phyloP scores from a whole-genome alignment of 345 rosid species.

The Brassica rapa region DNA sequence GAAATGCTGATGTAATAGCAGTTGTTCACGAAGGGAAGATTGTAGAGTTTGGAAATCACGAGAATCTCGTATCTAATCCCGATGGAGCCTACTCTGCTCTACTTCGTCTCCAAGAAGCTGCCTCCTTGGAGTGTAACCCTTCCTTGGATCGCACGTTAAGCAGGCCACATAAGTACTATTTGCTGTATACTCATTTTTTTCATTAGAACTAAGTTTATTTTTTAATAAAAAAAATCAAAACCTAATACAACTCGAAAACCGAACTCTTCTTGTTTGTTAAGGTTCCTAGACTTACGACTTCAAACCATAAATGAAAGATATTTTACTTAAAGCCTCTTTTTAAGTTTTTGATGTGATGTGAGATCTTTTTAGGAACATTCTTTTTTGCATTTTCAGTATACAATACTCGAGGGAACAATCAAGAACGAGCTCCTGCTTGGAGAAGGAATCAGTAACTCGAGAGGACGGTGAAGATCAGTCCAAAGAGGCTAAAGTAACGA shows the following conservation, averaged over 20 bases:
- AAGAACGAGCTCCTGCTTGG: slow-evolving; percentile 75
- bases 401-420: slow-evolving; percentile 70
- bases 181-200: not conserved
- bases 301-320: not conserved
- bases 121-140: slow-evolving; percentile 57
- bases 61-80: slow-evolving; percentile 69
- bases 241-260: not conserved
- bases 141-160: slow-evolving; percentile 57
- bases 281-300: not conserved
- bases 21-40: slow-evolving; percentile 81
- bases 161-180: slow-evolving; percentile 63
- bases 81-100: slow-evolving; percentile 71
- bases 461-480: slow-evolving; percentile 50
- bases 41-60: slow-evolving; percentile 86
- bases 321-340: not conserved
- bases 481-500: slow-evolving; percentile 49
- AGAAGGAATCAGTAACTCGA: slow-evolving; percentile 64
- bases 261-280: too few relatives aligned
- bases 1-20: slow-evolving; percentile 86
- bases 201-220: not conserved
- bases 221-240: not conserved
- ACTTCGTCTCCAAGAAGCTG: slow-evolving; percentile 76
- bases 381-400: slow-evolving; percentile 38
- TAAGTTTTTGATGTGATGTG: not conserved
- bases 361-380: not conserved